phyloP scores from a whole-genome alignment of 352 stramenopile species.

The Phytophthora sojae region DNA sequence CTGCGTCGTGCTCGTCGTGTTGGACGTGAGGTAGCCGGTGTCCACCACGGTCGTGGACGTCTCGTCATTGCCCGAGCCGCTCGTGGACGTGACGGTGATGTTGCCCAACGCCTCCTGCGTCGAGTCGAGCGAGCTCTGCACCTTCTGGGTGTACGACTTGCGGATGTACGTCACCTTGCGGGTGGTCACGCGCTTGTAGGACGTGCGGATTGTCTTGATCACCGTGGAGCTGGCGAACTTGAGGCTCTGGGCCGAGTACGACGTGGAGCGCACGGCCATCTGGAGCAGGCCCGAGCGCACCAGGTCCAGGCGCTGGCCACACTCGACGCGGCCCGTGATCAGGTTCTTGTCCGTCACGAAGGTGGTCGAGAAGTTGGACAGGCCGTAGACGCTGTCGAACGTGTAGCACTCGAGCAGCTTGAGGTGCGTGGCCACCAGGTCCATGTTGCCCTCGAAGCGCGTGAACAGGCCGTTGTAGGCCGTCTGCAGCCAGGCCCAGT shows the following conservation, averaged over 20 bases:
- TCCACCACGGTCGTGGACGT: slow-evolving; percentile 38
- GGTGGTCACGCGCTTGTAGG: slow-evolving; percentile 47
- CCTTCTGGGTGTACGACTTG: slow-evolving; percentile 45
- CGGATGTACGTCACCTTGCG: slow-evolving; percentile 44
- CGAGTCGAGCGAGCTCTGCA: slow-evolving; percentile 40
- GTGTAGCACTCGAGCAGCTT: slow-evolving; percentile 70
- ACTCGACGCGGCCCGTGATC: slow-evolving; percentile 52
- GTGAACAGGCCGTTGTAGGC: slow-evolving; percentile 64
- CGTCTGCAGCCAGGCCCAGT: slow-evolving; percentile 71
- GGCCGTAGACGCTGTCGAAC: slow-evolving; percentile 60
- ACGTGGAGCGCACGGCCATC: slow-evolving; percentile 48
- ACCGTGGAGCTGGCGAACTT: slow-evolving; percentile 54
- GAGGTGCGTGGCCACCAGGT: slow-evolving; percentile 67
- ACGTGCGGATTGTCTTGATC: slow-evolving; percentile 49
- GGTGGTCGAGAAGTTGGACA: slow-evolving; percentile 52
- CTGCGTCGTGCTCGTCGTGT: slow-evolving; percentile 36
- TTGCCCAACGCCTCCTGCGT: slow-evolving; percentile 36
- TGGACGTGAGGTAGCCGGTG: slow-evolving; percentile 42
- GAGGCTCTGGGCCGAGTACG: slow-evolving; percentile 56
- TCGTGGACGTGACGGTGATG: slow-evolving; percentile 37
- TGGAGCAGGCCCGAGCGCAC: slow-evolving; percentile 54
- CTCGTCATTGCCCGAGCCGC: slow-evolving; percentile 20
- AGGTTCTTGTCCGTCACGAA: slow-evolving; percentile 69
- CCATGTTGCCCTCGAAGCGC: slow-evolving; percentile 68
- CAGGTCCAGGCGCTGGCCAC: slow-evolving; percentile 60